Conservation (phyloP, 768 basidiomycete genomes). For the Boletus rubropictus region DNA sequence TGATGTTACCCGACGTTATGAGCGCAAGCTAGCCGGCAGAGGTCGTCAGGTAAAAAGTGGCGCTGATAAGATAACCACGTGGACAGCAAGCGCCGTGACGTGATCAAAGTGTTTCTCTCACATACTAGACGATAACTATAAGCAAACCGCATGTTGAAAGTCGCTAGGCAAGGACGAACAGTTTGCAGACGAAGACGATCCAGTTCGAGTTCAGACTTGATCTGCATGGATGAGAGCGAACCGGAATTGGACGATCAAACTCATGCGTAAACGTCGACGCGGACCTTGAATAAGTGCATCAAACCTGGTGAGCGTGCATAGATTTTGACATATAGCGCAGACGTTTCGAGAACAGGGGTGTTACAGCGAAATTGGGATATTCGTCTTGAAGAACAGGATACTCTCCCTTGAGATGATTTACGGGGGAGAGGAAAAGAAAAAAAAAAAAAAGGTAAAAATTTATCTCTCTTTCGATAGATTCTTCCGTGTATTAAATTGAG, state of each 20-base stretch:
- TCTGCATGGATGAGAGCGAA: slow-evolving; percentile 1
- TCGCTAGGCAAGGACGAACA: slow-evolving; percentile 41
- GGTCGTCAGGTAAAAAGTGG: too few relatives aligned
- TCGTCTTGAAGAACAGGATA: slow-evolving; percentile 48
- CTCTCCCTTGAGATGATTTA: slow-evolving; percentile 67
- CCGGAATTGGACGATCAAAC: slow-evolving; percentile 1
- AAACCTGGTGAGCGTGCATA: too few relatives aligned
- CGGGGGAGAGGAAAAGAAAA: slow-evolving; percentile 34
- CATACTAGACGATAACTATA: slow-evolving; percentile 17
- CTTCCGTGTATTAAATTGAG: too few relatives aligned
- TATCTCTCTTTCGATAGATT: not conserved
- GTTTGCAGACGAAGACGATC: slow-evolving; percentile 7
- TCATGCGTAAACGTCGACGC: slow-evolving; percentile 18
- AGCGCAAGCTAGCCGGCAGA: too few relatives aligned
- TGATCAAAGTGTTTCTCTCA: not conserved
- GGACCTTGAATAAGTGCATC: slow-evolving; percentile 18
- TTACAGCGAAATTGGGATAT: slow-evolving; percentile 1
- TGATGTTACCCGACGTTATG: not conserved
- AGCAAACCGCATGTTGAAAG: slow-evolving; percentile 39
- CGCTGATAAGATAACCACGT: too few relatives aligned
- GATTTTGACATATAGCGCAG: slow-evolving; percentile 29
- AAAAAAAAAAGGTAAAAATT: slow-evolving; percentile 45
- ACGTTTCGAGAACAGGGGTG: slow-evolving; percentile 37
- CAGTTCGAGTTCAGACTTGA: slow-evolving; percentile 4
- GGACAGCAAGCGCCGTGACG: too few relatives aligned